Evolutionary conservation across 768 basidiomycete species (phyloP), one percentile per base, ranked within the genome.

Genomic region (Lactifluus subvellereus): DNA sequence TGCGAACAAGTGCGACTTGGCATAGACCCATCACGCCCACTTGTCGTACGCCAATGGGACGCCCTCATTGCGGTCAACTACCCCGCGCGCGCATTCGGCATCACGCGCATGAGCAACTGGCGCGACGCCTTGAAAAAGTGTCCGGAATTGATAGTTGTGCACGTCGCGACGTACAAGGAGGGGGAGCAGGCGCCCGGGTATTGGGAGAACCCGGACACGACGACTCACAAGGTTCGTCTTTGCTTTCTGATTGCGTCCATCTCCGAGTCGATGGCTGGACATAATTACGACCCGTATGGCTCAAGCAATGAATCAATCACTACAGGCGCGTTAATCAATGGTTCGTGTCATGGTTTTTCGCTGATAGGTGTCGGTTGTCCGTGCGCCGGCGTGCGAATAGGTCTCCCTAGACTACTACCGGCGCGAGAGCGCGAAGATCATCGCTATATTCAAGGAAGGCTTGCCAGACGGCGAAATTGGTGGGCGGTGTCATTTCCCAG

Each of bases 21-120:
- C 0, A 76, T 91, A 50, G 78, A 82, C 55, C 79, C 80, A 47
- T 78, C 80, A 71, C 67, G 73, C 1, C 92, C 93, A 0, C 78
- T 95, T 11, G 90, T 92, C 6, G 92, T 94, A 6, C 80, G 87
- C 49, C 94, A 96, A 67, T 95, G 94, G 94, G 84, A 89, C 50
- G 79, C 84, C 16, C 72, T 95, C 57, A 98, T 99, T 62, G 97
- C 97, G 0, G 89, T 98, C 66, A 98, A 95, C 74, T 98, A 99
- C 71, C 87, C 94, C 5, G 96, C 97, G 0, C 83, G 97, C 66
- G 85, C 85, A 70, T 98, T 82, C 71, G 96, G 95, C 5, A 95
- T 99, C 69, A 91, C 92, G n/a, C 78, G 96, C 51, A 91, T 93
- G 84, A 88, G 87, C 73, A 87, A 85, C 71, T 77, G 86, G 62